Evolutionary conservation across 1,139 yeast genomes (phyloP), one percentile per base, ranked within the genome.

Genomic region (Debaryomyces coudertii): DNA sequence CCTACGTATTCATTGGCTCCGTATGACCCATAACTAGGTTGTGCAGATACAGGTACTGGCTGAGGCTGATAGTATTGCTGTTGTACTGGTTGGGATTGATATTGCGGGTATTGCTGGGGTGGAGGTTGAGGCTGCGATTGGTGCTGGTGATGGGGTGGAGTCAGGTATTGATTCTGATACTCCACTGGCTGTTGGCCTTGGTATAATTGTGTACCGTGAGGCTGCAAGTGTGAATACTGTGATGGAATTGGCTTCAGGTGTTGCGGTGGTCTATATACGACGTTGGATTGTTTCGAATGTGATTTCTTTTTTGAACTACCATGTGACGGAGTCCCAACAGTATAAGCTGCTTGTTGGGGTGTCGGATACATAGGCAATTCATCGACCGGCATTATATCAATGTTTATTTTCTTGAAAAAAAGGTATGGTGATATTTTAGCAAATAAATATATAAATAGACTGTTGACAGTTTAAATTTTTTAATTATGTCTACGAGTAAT

Each of bases 321-420:
- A 53, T 57, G 60, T 44, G 56, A 55, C 46, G 63, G 58, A 41
- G 53, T 34, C 52, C 53, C 61, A 27, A 63, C 65, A 14, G 62
- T 63, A 51, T 73, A 72, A 3, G 75, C 64, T 5, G 77, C 76
- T 59, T 74, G 77, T 46, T 70, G 75, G 1, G 80, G 80, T 24
- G 80, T 75, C 6, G 79, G 80, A 56, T 73, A 74, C 59, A 67
- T 61, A 23, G 80, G 80, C 52, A 75, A 63, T 35, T 74, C 79
- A 62, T 74, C 70, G 54, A 65, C 62, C 4, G 64, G 60, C 66
- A 62, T 64, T 35, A 16, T 47, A 24, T 18, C n/a, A 12, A 24
- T 16, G 9, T 40, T 33, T n/a, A 40, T 40, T 3, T 29, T 12
- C 7, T 11, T 16, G 11, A 36, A 36, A 36, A 22, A 36, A 16